These are phyloP conservation scores for Drosera capensis DNA, from an alignment of 148 eudicot species.

Conservation along the genomic window DNA sequence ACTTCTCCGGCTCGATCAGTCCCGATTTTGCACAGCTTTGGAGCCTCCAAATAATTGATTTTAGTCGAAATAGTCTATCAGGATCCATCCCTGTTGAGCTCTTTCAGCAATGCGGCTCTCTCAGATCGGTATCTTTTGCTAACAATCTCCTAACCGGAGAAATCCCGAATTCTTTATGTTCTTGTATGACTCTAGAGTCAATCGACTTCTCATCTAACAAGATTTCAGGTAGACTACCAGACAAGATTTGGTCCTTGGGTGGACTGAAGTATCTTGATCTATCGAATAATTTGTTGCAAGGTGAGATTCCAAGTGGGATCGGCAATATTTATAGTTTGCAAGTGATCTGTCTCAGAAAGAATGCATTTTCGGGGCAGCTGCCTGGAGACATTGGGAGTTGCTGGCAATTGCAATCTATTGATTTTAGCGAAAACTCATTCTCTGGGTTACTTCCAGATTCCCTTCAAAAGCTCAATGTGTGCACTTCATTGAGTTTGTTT, in stretches of 20 bases:
- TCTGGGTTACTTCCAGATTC: constrained; percentile 62
- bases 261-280: constrained; percentile 44
- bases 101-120: constrained; percentile 62
- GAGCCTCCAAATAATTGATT: constrained; percentile 35
- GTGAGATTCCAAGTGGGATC: constrained; percentile 56
- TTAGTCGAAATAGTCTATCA: constrained; percentile 45
- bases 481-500: constrained; percentile 32
- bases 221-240: constrained; percentile 45
- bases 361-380: constrained; percentile 43
- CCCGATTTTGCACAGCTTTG: constrained; percentile 49
- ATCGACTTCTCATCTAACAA: constrained; percentile 51
- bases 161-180: constrained; percentile 39
- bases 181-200: constrained; percentile 41
- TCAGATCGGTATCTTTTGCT: constrained; percentile 43
- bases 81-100: constrained; percentile 51
- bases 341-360: constrained; percentile 34
- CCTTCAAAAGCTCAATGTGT: constrained; percentile 43
- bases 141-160: constrained; percentile 45
- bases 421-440: constrained; percentile 52
- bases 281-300: constrained; percentile 47
- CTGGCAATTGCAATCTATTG: constrained; percentile 36
- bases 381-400: constrained; percentile 71
- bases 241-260: constrained; percentile 52
- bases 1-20: constrained; percentile 47
- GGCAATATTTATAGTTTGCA: constrained; percentile 41